Evolutionary conservation across 768 basidiomycete genomes (phyloP), one percentile per base, ranked within the genome.

Genomic region (Mycena galericulata): DNA sequence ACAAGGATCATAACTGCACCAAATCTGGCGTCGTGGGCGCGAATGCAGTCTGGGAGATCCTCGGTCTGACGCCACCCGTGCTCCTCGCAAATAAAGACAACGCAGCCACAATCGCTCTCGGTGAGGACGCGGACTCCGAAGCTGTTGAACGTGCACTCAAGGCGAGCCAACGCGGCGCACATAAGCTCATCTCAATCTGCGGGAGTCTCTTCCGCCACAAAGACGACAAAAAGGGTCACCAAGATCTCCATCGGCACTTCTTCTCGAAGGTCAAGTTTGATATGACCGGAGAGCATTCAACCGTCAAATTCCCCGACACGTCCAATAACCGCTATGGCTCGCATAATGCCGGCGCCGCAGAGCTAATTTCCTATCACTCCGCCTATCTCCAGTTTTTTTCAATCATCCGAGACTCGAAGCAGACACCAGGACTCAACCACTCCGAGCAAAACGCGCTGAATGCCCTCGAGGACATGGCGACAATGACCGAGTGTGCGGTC

Each of bases 81-180:
- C 36, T 67, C 5, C 50, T 76, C 7, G 49, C 65, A 30, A 76
- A 75, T 62, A 67, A 68, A 58, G 73, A 70, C 34, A 76, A 76
- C 45, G 66, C 49, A 5, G 74, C 75, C 3, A 72, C n/a, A n/a
- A n/a, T n/a, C n/a, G n/a, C n/a, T n/a, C n/a, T n/a, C n/a, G n/a
- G n/a, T n/a, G n/a, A n/a, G 57, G 1, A 65, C 61, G n/a, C 27
- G 27, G 20, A 54, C 12, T 46, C 64, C 2, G 68, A 20, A 1
- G 68, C 74, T 2, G 47, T 18, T 20, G 46, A 29, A 29, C 61
- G 58, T 5, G 72, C 71, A 0, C 8, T 59, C 14, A 63, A 74
- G 41, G 51, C 34, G 3, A 68, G 75, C 20, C 12, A 11, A 4
- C 50, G 68, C 20, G 75, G 75, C 12, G 72, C 58, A 11, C 57